These are phyloP conservation scores for Moesziomyces parantarcticus DNA, from an alignment of 1,284 basidiomycete species.

Conservation along the genomic window DNA sequence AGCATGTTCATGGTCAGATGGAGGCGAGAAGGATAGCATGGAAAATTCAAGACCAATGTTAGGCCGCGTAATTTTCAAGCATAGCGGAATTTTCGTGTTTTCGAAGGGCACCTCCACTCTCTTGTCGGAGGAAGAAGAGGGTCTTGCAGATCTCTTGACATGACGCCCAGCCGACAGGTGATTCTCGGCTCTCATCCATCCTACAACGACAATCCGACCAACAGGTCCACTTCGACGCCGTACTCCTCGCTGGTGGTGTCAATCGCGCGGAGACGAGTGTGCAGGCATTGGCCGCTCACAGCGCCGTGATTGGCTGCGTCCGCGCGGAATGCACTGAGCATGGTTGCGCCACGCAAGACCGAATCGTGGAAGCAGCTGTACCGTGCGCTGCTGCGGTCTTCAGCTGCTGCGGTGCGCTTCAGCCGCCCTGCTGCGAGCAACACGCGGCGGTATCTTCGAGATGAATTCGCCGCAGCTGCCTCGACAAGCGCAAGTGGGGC, in stretches of 20 bases:
- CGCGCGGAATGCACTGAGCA: slow-evolving; percentile 2
- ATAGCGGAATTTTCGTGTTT: no score
- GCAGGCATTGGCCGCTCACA: neutral
- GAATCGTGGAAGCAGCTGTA: slow-evolving; percentile 20
- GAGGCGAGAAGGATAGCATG: no score
- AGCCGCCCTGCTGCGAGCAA: slow-evolving; percentile 44
- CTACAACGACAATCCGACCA: no score
- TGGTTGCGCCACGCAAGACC: slow-evolving; percentile 4
- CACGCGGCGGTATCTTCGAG: slow-evolving; percentile 41
- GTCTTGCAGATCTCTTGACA: neutral
- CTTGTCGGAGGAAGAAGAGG: neutral
- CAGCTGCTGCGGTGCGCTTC: slow-evolving; percentile 42
- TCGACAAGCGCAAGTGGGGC: no score
- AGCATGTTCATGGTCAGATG: no score
- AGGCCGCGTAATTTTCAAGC: neutral
- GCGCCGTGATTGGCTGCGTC: neutral
- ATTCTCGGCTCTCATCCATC: no score
- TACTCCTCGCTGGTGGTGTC: no score
- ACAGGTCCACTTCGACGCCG: no score
- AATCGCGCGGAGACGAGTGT: neutral
- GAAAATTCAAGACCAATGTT: no score
- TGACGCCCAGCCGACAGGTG: no score
- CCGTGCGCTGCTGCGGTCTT: slow-evolving; percentile 30
- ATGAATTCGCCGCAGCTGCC: slow-evolving; percentile 26
- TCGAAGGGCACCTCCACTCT: neutral